These are phyloP conservation scores for Raffaelea arxii DNA, from an alignment of 2,329 filamentous ascomycete genomes.

Conservation along the genomic window DNA sequence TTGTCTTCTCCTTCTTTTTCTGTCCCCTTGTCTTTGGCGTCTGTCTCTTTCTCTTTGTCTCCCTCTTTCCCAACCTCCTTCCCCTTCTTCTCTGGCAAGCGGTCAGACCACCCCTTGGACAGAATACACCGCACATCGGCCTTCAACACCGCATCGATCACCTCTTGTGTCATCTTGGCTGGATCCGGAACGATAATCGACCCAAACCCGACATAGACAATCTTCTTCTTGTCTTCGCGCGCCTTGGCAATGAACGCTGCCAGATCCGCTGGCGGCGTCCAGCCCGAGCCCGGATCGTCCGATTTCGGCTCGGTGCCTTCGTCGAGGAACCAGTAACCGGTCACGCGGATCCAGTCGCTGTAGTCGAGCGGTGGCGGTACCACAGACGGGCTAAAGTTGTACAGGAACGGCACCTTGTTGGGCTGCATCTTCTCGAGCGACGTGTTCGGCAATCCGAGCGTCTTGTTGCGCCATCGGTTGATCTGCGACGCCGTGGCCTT, in stretches of 20 bases:
- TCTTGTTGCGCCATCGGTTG: slow-evolving; percentile 82
- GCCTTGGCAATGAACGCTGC: slow-evolving; percentile 76
- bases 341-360: slow-evolving; percentile 94
- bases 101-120: slow-evolving; percentile 95
- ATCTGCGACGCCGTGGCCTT: slow-evolving; percentile 83
- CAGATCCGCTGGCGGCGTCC: slow-evolving; percentile 67
- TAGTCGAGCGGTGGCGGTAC: slow-evolving; percentile 93
- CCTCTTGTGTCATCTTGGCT: slow-evolving; percentile 78
- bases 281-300: slow-evolving; percentile 24
- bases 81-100: slow-evolving; percentile 28
- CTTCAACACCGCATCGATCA: slow-evolving; percentile 82
- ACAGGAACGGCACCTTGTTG: slow-evolving; percentile 96
- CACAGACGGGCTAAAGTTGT: slow-evolving; percentile 91
- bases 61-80: not conserved
- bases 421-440: slow-evolving; percentile 84
- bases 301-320: slow-evolving; percentile 33
- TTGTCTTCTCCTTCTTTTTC: not conserved
- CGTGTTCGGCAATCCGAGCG: slow-evolving; percentile 69
- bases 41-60: not conserved
- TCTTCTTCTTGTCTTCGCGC: slow-evolving; percentile 70
- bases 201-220: slow-evolving; percentile 95
- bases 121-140: slow-evolving; percentile 91
- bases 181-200: slow-evolving; percentile 92
- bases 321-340: slow-evolving; percentile 95
- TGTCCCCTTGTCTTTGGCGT: not conserved